Base-by-base conservation (phyloP, 176 grass and related monocot genomes). In the Eleusine indica region DNA sequence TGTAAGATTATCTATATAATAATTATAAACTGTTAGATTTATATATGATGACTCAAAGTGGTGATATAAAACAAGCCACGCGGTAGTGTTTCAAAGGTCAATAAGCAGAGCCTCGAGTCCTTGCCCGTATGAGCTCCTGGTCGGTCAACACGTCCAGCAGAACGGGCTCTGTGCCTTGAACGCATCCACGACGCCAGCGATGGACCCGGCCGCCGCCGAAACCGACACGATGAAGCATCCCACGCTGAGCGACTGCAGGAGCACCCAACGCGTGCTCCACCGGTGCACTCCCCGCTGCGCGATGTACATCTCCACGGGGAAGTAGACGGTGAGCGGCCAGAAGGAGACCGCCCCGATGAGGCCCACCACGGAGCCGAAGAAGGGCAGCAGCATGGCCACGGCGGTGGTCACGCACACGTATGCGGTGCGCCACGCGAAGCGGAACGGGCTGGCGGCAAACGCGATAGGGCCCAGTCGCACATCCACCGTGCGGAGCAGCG, bases 221-320 rank as follows among this genome's bases (percentile, higher is more conserved):
- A 91, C 51, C 25, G 94, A 82, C 67, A 97, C 94, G 57, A 79
- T 61, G 40, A 97, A 79, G 81, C 94, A 97, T 1, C 87, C 63
- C 11, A 92, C 7, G 85, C 94, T 97, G 61, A 97, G 90, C 74
- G 92, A 68, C 80, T 97, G 92, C 13, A 97, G 82, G 73, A 90
- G 92, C 52, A 97, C 84, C 94, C 94, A 97, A 65, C 52, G 42
- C 3, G 83, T 78, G 88, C 90, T 92, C 94, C 94, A 94, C 40
- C 42, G 79, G 0, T 83, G 86, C 62, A 97, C 82, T 77, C 90
- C 94, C 85, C 90, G 94, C 76, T 97, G 94, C 68, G 85, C 86
- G 7, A 97, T 72, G 88, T 94, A 97, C 94, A 97, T 97, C 85
- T 97, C 94, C 17, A 97, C 89, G 2, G 91, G 91, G 77, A 93